A percentile compares a stretch with the other conserved stretches of the same genome.
Conservation (phyloP, 441 rosid species). For the Melastoma candidum region DNA sequence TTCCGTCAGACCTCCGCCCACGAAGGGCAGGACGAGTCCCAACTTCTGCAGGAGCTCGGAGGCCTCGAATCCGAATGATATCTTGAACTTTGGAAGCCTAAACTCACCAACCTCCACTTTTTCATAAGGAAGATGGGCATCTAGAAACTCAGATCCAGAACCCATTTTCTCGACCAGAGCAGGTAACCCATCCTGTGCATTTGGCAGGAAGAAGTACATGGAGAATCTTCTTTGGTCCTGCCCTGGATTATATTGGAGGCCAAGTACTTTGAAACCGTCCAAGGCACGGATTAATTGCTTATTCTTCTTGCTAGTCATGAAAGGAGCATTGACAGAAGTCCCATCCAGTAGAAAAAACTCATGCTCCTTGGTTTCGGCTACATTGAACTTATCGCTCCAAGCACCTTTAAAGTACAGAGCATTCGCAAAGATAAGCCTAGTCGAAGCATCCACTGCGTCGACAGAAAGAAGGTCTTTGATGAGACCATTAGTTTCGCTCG, state of each 20-base stretch:
- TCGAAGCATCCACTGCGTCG: constrained; percentile 40
- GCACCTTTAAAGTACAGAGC: constrained; percentile 83
- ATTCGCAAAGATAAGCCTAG: constrained; percentile 59
- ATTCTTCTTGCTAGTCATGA: constrained; percentile 67
- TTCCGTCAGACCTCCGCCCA: constrained; percentile 45
- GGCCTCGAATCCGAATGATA: constrained; percentile 61
- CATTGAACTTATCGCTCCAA: constrained; percentile 64
- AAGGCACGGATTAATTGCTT: constrained; percentile 32
- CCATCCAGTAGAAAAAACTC: constrained; percentile 63
- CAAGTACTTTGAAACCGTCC: constrained; percentile 58
- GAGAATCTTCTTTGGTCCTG: constrained; percentile 51
- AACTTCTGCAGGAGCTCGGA: constrained; percentile 42
- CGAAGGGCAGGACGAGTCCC: constrained; percentile 53
- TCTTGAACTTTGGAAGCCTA: constrained; percentile 56
- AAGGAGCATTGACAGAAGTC: constrained; percentile 38
- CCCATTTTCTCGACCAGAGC: constrained; percentile 37
- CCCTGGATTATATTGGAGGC: constrained; percentile 72
- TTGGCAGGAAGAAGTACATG: constrained; percentile 69
- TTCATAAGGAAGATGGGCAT: constrained; percentile 34
- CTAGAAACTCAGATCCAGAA: constrained; percentile 46
- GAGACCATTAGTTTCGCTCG: constrained; percentile 57
- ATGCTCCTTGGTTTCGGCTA: constrained; percentile 37
- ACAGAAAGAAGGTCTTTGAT: constrained; percentile 61
- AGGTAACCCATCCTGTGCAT: constrained; percentile 49
- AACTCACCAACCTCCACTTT: constrained; percentile 42